Conservation (phyloP, 2,329 filamentous ascomycete species). For the Sporothrix globosa region DNA sequence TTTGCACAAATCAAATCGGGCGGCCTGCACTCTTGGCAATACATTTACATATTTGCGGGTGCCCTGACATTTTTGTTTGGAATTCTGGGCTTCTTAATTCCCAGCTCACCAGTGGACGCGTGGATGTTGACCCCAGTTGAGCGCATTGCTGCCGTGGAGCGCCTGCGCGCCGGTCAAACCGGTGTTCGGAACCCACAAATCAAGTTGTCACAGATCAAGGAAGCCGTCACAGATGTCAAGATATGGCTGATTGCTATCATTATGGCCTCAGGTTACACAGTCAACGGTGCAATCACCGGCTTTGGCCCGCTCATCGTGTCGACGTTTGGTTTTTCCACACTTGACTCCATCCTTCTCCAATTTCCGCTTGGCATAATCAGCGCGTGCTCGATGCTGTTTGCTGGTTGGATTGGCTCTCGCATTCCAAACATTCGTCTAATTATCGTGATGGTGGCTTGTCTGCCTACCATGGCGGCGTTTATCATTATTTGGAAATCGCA, state of each 20-base stretch:
- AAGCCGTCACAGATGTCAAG: slow-evolving; percentile 63
- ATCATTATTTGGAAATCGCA: slow-evolving; percentile 71
- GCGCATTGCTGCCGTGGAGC: slow-evolving; percentile 65
- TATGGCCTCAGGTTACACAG: slow-evolving; percentile 70
- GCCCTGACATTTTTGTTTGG: slow-evolving; percentile 67
- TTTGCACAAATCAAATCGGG: slow-evolving; percentile 65
- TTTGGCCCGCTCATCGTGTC: slow-evolving; percentile 73
- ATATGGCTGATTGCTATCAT: slow-evolving; percentile 67
- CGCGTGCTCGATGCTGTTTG: slow-evolving; percentile 66
- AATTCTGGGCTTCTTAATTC: slow-evolving; percentile 64
- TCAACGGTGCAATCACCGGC: slow-evolving; percentile 71
- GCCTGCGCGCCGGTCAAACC: slow-evolving; percentile 64
- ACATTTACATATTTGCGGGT: slow-evolving; percentile 69
- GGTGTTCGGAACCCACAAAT: slow-evolving; percentile 64
- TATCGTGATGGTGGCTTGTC: slow-evolving; percentile 66
- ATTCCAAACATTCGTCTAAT: slow-evolving; percentile 66
- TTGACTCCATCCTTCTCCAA: slow-evolving; percentile 71
- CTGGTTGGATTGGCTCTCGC: slow-evolving; percentile 65
- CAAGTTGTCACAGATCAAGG: slow-evolving; percentile 61
- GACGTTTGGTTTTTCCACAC: slow-evolving; percentile 67
- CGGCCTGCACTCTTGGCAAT: slow-evolving; percentile 65
- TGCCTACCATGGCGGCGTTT: slow-evolving; percentile 75
- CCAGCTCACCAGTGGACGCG: slow-evolving; percentile 66
- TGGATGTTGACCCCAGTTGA: slow-evolving; percentile 70
- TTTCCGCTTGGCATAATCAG: slow-evolving; percentile 74